Evolutionary conservation across 768 basidiomycete genomes (phyloP).

Genomic region (Tylopilus sp.): DNA sequence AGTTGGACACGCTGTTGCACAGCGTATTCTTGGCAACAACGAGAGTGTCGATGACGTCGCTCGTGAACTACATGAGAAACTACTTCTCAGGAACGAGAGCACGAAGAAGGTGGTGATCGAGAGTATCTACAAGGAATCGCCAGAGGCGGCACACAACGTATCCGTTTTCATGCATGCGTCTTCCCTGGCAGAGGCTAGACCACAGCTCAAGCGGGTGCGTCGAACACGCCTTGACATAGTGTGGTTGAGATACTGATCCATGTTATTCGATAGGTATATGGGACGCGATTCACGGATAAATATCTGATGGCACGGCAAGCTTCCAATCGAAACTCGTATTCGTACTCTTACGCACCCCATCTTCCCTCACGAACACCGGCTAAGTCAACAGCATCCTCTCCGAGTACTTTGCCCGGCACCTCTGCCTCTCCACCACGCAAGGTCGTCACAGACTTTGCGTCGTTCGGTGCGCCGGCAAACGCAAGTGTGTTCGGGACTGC

Average conservation of each 20-base stretch:
- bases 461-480: conserved; percentile 73
- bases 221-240: neutral
- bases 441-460: conserved; percentile 84
- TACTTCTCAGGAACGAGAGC: conserved; percentile 89
- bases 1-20: conserved; percentile 90
- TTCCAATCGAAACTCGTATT: conserved; percentile 48
- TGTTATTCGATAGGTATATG: conserved; percentile 61
- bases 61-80: conserved; percentile 85
- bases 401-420: conserved; percentile 21
- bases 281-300: conserved; percentile 96
- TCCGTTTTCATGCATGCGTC: conserved; percentile 74
- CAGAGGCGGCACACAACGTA: conserved; percentile 89
- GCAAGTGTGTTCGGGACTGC: conserved; percentile 83
- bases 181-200: conserved; percentile 68
- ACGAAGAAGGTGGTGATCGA: conserved; percentile 97
- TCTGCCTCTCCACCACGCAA: conserved; percentile 75
- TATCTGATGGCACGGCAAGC: conserved; percentile 76
- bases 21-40: conserved; percentile 87
- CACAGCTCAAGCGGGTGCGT: conserved; percentile 74
- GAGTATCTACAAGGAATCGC: conserved; percentile 91
- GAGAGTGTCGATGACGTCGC: conserved; percentile 98
- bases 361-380: conserved; percentile 42
- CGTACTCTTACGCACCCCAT: conserved; percentile 53
- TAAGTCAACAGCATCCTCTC: conserved; percentile 33
- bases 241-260: conserved; percentile 4